phyloP scores from a whole-genome alignment of 306 rosid species.

The Citrullus amarus region DNA sequence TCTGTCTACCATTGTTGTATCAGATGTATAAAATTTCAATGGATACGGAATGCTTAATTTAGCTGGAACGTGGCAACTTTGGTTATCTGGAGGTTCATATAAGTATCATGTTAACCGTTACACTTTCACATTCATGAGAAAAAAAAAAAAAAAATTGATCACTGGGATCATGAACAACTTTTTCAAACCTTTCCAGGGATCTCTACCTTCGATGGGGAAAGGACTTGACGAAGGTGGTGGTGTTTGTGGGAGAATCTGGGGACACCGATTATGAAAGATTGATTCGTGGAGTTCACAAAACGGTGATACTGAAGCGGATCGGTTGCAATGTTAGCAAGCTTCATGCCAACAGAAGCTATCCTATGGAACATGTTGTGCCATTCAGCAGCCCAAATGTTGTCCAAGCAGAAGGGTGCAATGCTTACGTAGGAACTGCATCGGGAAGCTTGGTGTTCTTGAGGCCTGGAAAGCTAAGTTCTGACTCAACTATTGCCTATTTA shows the following conservation, averaged over 20 bases:
- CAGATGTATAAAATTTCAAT: background rate
- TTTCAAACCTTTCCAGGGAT: slow-evolving; percentile 23
- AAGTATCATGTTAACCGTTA: background rate
- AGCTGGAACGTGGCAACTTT: background rate
- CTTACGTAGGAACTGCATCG: slow-evolving; percentile 22
- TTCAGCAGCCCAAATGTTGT: slow-evolving; percentile 25
- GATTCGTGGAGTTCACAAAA: slow-evolving; percentile 39
- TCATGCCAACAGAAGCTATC: slow-evolving; percentile 30
- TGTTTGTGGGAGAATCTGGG: slow-evolving; percentile 43
- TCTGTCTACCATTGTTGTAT: background rate
- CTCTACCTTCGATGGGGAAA: slow-evolving; percentile 45
- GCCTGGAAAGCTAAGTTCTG: slow-evolving; percentile 1
- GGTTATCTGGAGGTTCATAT: background rate
- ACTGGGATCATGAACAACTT: background rate
- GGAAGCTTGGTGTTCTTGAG: slow-evolving; percentile 29
- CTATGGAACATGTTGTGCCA: slow-evolving; percentile 25
- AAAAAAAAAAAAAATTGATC: background rate
- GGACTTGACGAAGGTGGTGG: slow-evolving; percentile 32
- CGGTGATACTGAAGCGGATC: slow-evolving; percentile 27
- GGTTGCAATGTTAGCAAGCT: slow-evolving; percentile 19
- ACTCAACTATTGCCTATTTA: background rate
- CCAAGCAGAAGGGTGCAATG: slow-evolving; percentile 22
- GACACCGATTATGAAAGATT: slow-evolving; percentile 51
- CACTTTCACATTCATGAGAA: background rate
- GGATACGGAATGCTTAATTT: background rate